Base-by-base conservation (phyloP, 176 grass and related monocot genomes). In the Carex parvula region DNA sequence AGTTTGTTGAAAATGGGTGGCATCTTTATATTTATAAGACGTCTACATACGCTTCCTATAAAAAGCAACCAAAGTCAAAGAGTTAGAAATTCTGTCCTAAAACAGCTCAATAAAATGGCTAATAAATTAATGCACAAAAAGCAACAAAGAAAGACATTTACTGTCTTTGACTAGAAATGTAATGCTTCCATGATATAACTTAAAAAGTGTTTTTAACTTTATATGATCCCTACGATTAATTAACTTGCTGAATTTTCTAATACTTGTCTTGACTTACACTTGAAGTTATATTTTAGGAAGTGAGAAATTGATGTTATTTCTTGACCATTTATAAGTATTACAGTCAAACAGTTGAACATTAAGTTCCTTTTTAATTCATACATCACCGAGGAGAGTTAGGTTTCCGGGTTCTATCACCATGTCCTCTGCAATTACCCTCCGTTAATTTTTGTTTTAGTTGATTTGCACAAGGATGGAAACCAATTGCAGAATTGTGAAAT, bases 51-150 rank as follows among this genome's bases (percentile, higher is more conserved):
- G 21, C 60, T 50, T 64, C 63, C 39, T 48, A 46, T n/a, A 41
- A 18, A 81, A 67, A 30, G 21, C 39, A 83, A 66, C 42, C 42
- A 53, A 83, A 83, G 62, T 83, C 80, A 66, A 68, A 52, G 80
- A 50, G 42, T 54, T 53, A 83, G 80, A 83, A 83, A 68, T 52
- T 65, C 18, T 24, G 12, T 7, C 63, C 48, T 33, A 54, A 29
- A 76, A 56, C n/a, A 77, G 73, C 46, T 64, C 39, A 6, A 29
- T 83, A 10, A 39, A 81, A 67, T 68, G 61, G 20, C 41, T 57
- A 71, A 77, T 52, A 53, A 66, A 67, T 66, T 22, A 65, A 64
- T 81, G 79, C 9, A 46, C 59, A 81, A 81, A 81, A 37, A 6
- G 37, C 5, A 81, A 44, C 35, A 61, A 82, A 30, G 35, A 64